Evolutionary conservation across 495 filamentous ascomycete species (phyloP).

Genomic region (Talaromyces stipitatus): DNA sequence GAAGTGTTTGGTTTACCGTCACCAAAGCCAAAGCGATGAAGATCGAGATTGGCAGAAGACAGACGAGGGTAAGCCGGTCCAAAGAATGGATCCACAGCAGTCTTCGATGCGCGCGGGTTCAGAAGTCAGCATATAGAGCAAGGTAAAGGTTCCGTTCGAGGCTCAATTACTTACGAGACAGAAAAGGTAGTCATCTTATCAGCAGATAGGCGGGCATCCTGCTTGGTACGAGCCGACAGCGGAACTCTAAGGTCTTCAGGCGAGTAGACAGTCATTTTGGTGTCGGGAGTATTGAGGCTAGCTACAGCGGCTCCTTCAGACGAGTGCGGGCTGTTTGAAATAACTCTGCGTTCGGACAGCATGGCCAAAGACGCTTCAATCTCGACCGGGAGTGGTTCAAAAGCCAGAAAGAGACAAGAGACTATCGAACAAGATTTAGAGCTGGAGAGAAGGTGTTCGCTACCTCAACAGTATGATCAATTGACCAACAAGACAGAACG

Average conservation of each 20-base stretch:
- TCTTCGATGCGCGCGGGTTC: constrained; percentile 8
- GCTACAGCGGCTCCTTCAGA: constrained; percentile 47
- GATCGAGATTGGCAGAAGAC: constrained; percentile 8
- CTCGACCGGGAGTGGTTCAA: neutral
- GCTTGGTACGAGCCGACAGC: constrained; percentile 10
- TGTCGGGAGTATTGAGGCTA: constrained; percentile 55
- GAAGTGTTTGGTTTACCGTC: neutral
- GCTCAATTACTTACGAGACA: neutral
- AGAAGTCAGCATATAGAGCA: constrained; percentile 6
- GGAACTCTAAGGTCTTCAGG: constrained; percentile 41
- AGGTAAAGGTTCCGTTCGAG: neutral
- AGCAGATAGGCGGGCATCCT: constrained; percentile 9
- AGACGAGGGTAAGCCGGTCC: constrained; percentile 16
- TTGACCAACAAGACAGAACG: neutral
- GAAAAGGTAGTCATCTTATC: constrained; percentile 5
- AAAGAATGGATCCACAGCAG: constrained; percentile 21
- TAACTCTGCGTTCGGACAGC: constrained; percentile 3
- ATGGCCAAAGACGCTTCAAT: neutral
- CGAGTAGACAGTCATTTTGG: constrained; percentile 55
- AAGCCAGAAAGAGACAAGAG: constrained; percentile 1
- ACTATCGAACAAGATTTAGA: neutral
- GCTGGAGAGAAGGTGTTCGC: neutral
- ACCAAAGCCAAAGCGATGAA: constrained; percentile 1
- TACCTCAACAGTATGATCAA: neutral
- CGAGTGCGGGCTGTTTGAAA: constrained; percentile 47